phyloP scores from a whole-genome alignment of 306 rosid species.

The Carpinus fangiana region DNA sequence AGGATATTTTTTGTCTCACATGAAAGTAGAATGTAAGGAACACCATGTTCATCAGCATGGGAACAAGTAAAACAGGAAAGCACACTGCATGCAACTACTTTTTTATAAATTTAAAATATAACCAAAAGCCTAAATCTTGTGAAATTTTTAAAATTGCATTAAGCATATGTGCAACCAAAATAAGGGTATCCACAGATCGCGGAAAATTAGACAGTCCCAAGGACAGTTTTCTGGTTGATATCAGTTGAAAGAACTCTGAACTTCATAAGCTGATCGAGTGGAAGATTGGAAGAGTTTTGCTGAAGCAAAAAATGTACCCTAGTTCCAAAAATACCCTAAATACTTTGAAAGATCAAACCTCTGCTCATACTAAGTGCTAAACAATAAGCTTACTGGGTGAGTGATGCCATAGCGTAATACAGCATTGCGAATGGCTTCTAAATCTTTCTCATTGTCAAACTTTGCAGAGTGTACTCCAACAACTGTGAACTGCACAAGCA shows the following conservation, averaged over 20 bases:
- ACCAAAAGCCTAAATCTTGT: background rate
- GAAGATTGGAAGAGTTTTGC: background rate
- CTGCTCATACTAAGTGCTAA: background rate
- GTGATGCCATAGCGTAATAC: slow-evolving; percentile 87
- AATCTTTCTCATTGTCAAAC: slow-evolving; percentile 95
- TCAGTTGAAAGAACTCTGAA: background rate
- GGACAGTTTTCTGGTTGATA: background rate
- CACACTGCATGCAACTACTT: background rate
- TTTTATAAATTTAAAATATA: background rate
- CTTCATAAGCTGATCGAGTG: background rate
- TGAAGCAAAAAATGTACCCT: background rate
- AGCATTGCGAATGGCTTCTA: slow-evolving; percentile 94
- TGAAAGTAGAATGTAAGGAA: background rate
- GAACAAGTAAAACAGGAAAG: background rate
- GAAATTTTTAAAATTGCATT: background rate
- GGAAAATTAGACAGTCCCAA: background rate
- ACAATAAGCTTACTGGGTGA: slow-evolving; percentile 76
- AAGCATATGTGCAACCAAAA: background rate
- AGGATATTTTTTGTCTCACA: background rate
- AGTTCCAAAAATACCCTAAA: background rate
- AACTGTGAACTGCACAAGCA: slow-evolving; percentile 65
- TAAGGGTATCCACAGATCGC: background rate
- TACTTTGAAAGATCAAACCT: background rate
- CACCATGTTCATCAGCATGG: background rate
- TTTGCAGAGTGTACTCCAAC: slow-evolving; percentile 99